These are phyloP conservation scores for Curvularia sp. DNA, from an alignment of 2,329 filamentous ascomycete genomes.

Conservation along the genomic window DNA sequence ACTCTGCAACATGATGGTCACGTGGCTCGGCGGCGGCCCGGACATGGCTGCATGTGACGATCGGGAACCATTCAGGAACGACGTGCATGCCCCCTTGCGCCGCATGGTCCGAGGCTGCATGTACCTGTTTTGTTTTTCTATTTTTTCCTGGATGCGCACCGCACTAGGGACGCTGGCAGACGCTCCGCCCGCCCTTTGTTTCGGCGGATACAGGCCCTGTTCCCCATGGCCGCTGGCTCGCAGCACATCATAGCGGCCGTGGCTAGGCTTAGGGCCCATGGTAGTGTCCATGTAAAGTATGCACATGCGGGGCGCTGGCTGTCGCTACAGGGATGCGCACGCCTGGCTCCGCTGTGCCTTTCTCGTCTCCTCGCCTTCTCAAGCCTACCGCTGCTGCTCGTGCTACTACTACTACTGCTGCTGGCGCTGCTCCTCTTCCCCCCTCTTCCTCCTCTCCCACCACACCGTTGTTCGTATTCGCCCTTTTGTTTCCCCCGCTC, in stretches of 20 bases:
- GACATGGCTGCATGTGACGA: constrained; percentile 10
- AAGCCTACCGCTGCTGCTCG: constrained; percentile 11
- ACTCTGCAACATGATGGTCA: no score
- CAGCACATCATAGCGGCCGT: constrained; percentile 10
- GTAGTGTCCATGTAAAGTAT: background rate
- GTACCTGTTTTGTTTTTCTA: background rate
- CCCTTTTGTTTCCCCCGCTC: background rate
- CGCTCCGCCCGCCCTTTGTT: background rate
- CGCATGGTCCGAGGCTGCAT: constrained; percentile 16
- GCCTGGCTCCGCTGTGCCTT: constrained; percentile 20
- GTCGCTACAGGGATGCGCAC: constrained; percentile 17
- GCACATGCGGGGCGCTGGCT: constrained; percentile 21
- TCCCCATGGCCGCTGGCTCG: constrained; percentile 1
- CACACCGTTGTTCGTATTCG: constrained; percentile 1
- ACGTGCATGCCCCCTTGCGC: constrained; percentile 14
- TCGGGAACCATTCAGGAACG: constrained; percentile 19
- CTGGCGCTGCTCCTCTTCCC: background rate
- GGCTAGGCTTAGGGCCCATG: background rate
- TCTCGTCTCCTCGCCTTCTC: constrained; percentile 29
- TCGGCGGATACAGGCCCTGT: background rate
- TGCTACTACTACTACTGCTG: background rate
- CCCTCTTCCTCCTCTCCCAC: background rate
- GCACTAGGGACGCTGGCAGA: background rate
- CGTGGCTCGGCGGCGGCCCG: no score
- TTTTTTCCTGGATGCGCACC: constrained; percentile 7